Evolutionary conservation across 108 stramenopile genomes (phyloP).

Genomic region (Pseudonitzschia multiseries): DNA sequence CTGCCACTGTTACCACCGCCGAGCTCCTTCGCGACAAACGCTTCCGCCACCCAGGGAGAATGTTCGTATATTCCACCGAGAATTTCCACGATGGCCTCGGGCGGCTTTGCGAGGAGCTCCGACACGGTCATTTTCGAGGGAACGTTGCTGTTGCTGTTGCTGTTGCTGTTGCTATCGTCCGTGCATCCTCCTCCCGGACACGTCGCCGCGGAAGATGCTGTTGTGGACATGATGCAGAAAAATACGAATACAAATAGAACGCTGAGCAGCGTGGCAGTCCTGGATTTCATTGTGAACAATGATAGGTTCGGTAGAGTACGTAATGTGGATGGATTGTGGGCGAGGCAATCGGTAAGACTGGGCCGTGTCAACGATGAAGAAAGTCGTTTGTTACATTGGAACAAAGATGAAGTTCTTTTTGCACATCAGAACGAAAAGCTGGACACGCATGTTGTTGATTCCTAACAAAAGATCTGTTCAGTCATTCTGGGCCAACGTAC

Average conservation of each 20-base stretch:
- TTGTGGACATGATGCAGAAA: not conserved
- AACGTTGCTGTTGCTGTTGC: no score
- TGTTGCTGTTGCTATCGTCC: not conserved
- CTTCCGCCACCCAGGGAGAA: slow-evolving; percentile 74
- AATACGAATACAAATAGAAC: not conserved
- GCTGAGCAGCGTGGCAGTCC: not conserved
- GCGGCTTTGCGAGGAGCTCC: slow-evolving; percentile 23
- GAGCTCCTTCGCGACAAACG: slow-evolving; percentile 30
- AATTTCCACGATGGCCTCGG: slow-evolving; percentile 37
- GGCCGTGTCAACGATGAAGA: no score
- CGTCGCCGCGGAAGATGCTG: not conserved
- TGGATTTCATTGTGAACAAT: not conserved
- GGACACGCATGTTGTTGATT: no score
- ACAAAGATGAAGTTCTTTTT: no score
- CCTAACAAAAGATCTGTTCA: no score
- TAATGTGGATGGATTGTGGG: no score
- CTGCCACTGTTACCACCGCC: slow-evolving; percentile 19
- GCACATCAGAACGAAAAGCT: no score
- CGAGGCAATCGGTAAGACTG: no score
- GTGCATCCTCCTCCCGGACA: slow-evolving; percentile 5
- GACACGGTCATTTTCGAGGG: slow-evolving; percentile 21
- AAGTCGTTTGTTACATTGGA: no score
- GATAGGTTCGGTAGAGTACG: no score
- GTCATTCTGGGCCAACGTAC: no score
- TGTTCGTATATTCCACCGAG: slow-evolving; percentile 88